Evolutionary conservation across 371 early-diverging fungal species (phyloP), one percentile per base, ranked within the genome.

Genomic region (Entomophthora muscae): DNA sequence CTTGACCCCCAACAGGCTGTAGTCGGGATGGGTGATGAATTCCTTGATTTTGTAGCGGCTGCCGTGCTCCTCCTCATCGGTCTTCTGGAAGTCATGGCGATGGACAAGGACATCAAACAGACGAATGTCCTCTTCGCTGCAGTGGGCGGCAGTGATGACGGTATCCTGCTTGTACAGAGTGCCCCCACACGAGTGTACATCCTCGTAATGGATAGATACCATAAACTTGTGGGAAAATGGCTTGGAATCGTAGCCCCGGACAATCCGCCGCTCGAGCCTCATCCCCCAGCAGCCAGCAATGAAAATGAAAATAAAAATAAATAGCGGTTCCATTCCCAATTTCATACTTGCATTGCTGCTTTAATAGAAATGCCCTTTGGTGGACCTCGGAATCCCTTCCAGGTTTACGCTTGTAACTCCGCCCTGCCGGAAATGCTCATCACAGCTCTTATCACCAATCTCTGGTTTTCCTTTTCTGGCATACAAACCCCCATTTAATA

Each of bases 81-180:
- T 42, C 31, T 33, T 33, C 1, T 5, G 22, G 12, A 61, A 61
- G 22, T 61, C 42, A 26, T 61, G 61, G 7, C 61, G 61, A 61
- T 61, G 61, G 27, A 61, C 31, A 12, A 30, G 31, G 31, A 30
- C 59, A 21, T 58, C 31, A 23, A 23, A 58, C 21, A 21, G 32
- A 32, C 33, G 31, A 31, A 27, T 28, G 32, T 21, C 53, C 13
- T 22, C 55, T 12, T 24, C 52, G n/a, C n/a, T 54, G 32, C 63
- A 63, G 55, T 63, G 63, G 55, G 63, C 63, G 31, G 63, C 63
- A 23, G 63, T 54, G 13, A 63, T 54, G 21, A 63, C 24, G 17
- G 63, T 63, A n/a, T 63, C 33, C 13, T 33, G 22, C n/a, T 63
- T 54, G n/a, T 30, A 55, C 31, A 63, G 32, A 13, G 53, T 54